Base-by-base conservation (phyloP, 331 rosid species). In the Rosa hybrid region DNA sequence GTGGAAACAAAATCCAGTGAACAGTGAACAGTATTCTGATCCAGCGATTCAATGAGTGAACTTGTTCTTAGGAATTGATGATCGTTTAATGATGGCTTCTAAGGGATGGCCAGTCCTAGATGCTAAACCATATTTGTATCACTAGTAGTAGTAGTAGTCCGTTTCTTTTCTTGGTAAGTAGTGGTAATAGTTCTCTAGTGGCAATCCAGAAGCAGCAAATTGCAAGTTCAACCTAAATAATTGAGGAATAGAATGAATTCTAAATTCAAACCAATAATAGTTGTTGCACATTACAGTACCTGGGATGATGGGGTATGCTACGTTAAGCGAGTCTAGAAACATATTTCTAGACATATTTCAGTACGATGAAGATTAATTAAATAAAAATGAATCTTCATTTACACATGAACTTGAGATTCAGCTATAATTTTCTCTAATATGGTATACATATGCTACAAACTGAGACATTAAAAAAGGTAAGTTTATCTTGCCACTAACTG, bases 401-500 rank as follows among this genome's bases (percentile, higher is more conserved):
- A 56, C 80, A 56, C 4, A 56, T 54, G 25, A n/a, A 68, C 30
- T 30, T 44, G 73, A 71, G 73, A 57, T 50, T 68, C 54, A 65
- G 44, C 54, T 50, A 59, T n/a, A 41, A 39, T 16, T 45, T 51
- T 50, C 18, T 71, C 27, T 42, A 57, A 82, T 45, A 59, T 8
- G 23, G 54, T 76, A 38, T 73, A 68, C 48, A 39, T 68, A 8
- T 18, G 48, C 71, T 49, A 83, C 68, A 78, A 12, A 38, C 41
- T 34, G 71, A n/a, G 77, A 76, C 59, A 45, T 38, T 18, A 18
- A 27, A 44, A 44, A 18, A 12, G 4, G 12, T 20, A 75, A 67
- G 64, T 80, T 68, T 79, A 85, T 83, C 86, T 73, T 44, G 74
- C 68, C 20, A 85, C 82, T 81, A 85, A 69, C 75, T 87, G 84